Evolutionary conservation across 1,139 yeast species (phyloP).

Genomic region (Saccharomyces pastorianus): DNA sequence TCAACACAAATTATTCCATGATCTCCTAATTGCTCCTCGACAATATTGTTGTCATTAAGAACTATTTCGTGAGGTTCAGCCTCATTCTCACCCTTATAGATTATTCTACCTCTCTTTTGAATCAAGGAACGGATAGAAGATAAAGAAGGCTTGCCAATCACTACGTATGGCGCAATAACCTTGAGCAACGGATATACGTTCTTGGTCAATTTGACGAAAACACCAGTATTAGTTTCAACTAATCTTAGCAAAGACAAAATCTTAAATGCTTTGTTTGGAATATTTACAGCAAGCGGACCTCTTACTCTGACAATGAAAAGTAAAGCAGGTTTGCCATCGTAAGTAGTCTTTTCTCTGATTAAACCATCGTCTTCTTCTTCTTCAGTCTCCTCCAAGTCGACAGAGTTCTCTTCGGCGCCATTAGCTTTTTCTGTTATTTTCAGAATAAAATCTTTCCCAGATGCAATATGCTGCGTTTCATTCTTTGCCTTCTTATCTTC

Average conservation of each 20-base stretch:
- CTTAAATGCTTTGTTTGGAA: constrained; percentile 59
- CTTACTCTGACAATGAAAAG: constrained; percentile 57
- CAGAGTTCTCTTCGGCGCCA: constrained; percentile 9
- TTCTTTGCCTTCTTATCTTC: constrained; percentile 32
- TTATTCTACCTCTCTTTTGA: constrained; percentile 65
- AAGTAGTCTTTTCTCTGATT: constrained; percentile 30
- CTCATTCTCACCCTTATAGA: constrained; percentile 33
- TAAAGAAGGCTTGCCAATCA: constrained; percentile 65
- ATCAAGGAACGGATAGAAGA: constrained; percentile 61
- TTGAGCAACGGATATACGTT: constrained; percentile 53
- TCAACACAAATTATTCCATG: constrained; percentile 69
- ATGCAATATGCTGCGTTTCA: constrained; percentile 21
- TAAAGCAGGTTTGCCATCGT: constrained; percentile 41
- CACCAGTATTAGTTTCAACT: constrained; percentile 54
- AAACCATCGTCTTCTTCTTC: constrained; percentile 33
- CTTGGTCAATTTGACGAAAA: constrained; percentile 55
- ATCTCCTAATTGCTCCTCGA: constrained; percentile 65
- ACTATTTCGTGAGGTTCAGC: constrained; percentile 36
- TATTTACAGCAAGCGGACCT: constrained; percentile 55
- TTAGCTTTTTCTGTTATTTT: constrained; percentile 22
- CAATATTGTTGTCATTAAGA: constrained; percentile 63
- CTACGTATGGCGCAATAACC: constrained; percentile 62
- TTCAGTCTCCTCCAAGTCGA: constrained; percentile 12
- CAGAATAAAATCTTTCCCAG: constrained; percentile 26
- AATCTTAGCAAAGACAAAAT: constrained; percentile 53